Base-by-base conservation (phyloP, 1,139 yeast species). In the Protomyces pachydermus region DNA sequence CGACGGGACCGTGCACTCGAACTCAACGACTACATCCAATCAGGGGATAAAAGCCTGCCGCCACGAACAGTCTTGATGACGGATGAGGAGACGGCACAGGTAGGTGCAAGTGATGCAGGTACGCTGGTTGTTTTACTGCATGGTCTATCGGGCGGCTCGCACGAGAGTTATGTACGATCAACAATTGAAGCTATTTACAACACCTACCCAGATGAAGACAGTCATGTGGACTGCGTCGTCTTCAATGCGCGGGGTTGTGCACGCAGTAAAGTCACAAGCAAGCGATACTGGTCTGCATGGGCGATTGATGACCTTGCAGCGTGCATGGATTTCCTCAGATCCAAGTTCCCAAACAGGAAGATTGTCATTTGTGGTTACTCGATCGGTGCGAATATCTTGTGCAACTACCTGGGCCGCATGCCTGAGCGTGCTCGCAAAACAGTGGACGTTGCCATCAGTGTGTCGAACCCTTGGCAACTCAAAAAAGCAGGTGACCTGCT, bases 71-170 rank as follows among this genome's bases (percentile, higher is more conserved):
- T 97, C 70, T 88, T 84, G 71, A 79, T 89, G 70, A 78, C 81
- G 2, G 78, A 80, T 1, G 78, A 76, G 5, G 90, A 85, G 72
- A 18, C 74, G 72, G 42, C 71, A 70, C 38, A 70, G 3, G 50
- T 54, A 0, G 72, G 72, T 1, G 73, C 73, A 35, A 71, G 74
- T 3, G 79, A 77, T 35, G 74, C 76, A 3, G 81, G 78, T 64
- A 96, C 97, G 1, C 76, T 91, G 64, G 81, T 88, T 39, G 81
- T 91, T 32, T 79, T 87, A 4, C 76, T 86, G 60, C 97, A 91
- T 72, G 98, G 97, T 0, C 81, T 91, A 50, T 91, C 90, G 3
- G 97, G 97, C 23, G 97, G 97, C 0, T 87, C 96, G 23, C 95
- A 90, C 70, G 97, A 91, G 73, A 84, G 93, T 1, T 84, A 91